Evolutionary conservation across 2,329 filamentous ascomycete species (phyloP).

Genomic region (Claviceps sp.): DNA sequence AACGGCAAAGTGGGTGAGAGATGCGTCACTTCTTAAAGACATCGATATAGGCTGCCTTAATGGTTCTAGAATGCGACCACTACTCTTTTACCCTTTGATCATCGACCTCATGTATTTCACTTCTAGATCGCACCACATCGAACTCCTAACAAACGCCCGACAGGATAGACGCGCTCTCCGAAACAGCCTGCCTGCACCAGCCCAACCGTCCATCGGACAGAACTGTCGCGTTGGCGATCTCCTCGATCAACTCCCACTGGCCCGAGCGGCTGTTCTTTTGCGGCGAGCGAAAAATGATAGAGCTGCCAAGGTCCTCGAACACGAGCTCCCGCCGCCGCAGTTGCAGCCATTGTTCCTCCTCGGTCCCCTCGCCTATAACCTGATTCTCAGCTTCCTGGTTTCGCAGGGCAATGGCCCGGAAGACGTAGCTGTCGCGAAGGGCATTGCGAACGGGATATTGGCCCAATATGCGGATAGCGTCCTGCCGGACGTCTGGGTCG

Average conservation of each 20-base stretch:
- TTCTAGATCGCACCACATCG: not conserved
- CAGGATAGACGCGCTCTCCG: constrained; percentile 19
- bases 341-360: constrained; percentile 25
- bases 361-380: constrained; percentile 18
- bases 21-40: too few species aligned
- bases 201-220: constrained; percentile 17
- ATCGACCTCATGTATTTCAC: too few species aligned
- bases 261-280: constrained; percentile 18
- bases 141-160: constrained; percentile 14
- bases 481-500: constrained; percentile 23
- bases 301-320: constrained; percentile 24
- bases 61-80: too few species aligned
- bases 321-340: constrained; percentile 23
- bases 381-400: constrained; percentile 23
- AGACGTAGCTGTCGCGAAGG: constrained; percentile 27
- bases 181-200: constrained; percentile 24
- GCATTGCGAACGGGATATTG: constrained; percentile 29
- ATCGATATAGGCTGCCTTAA: too few species aligned
- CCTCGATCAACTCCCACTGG: constrained; percentile 25
- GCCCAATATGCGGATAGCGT: constrained; percentile 26
- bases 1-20: too few species aligned
- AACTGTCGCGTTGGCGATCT: constrained; percentile 20
- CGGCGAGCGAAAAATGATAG: constrained; percentile 23
- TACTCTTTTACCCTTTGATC: too few species aligned
- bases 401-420: constrained; percentile 24